A percentile compares a stretch with the other conserved stretches of the same genome.
Conservation (phyloP, 2,329 filamentous ascomycete genomes). For the Sclerotinia sclerotiorum region DNA sequence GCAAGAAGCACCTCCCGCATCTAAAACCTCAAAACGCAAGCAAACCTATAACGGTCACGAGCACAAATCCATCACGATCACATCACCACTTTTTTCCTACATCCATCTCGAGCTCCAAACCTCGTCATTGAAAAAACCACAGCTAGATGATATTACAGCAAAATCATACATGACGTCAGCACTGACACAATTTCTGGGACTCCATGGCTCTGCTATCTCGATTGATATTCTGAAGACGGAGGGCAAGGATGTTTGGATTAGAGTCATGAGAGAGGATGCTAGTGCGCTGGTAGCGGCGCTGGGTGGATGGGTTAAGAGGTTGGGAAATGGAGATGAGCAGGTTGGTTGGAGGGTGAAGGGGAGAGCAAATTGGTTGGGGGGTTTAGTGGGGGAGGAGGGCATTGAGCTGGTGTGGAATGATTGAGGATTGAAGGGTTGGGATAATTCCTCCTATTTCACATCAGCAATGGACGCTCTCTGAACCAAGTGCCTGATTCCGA, state of each 20-base stretch:
- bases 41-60: conserved; percentile 41
- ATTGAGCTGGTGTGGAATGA: conserved; percentile 32
- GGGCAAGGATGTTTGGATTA: conserved; percentile 59
- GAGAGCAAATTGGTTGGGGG: conserved; percentile 64
- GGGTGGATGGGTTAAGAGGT: conserved; percentile 57
- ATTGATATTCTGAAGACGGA: conserved; percentile 68
- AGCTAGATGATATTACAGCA: conserved; percentile 61
- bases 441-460: background rate
- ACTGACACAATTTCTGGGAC: conserved; percentile 67
- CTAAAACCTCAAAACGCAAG: conserved; percentile 22
- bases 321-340: conserved; percentile 42
- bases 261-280: conserved; percentile 62
- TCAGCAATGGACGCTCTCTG: background rate
- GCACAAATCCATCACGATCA: conserved; percentile 53
- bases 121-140: conserved; percentile 31
- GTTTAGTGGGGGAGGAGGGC: conserved; percentile 50
- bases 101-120: conserved; percentile 53
- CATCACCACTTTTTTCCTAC: conserved; percentile 55
- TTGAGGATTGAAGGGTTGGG: background rate
- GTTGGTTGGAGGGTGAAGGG: conserved; percentile 53
- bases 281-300: conserved; percentile 62
- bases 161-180: conserved; percentile 63
- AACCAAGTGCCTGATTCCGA: background rate
- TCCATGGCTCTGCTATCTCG: conserved; percentile 64
- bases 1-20: conserved; percentile 7